Evolutionary conservation across 1,139 yeast genomes (phyloP), one percentile per base, ranked within the genome.

Genomic region (Candida frijolesensis): DNA sequence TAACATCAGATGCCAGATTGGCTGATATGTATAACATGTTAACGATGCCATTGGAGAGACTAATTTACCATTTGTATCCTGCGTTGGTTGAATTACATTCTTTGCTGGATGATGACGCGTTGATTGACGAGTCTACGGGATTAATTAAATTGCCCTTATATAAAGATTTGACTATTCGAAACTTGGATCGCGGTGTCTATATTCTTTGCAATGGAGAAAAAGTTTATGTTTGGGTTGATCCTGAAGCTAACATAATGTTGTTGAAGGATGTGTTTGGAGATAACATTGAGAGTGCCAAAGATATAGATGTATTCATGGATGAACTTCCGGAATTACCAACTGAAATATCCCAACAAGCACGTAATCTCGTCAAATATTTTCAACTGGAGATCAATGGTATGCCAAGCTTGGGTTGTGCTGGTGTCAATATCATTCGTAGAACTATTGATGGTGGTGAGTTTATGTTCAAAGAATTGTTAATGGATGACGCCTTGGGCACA

Each of bases 51-150:
- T 66, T 85, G 30, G 85, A 84, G 27, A 77, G 79, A 52, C 72
- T 94, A 34, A 71, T 84, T 42, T 80, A 82, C 54, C 84, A 83
- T 54, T 74, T 94, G 47, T 94, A 92, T 61, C 99, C 99, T 1
- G 84, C 89, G 4, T 74, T 94, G 54, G 76, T 89, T 43, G 90
- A 89, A 41, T 67, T 92, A 41, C 96, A 91, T 65, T 77, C 82
- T 2, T 67, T 89, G 50, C 73, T 70, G 8, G 87, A 82, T 7
- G 72, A 71, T 2, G 89, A 84, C 54, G 80, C 87, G 41, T 61
- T 76, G 19, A 69, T 74, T 22, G 58, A 62, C 9, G 43, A 66
- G 56, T 55, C 53, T 35, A 79, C 78, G 48, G 66, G 71, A 27
- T 81, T 87, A 64, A 71, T 74, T 16, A 61, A 79, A 53, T 82